Evolutionary conservation across 305 asterid species (phyloP), one percentile per base, ranked within the genome.

Genomic region (Striga hermonthica): DNA sequence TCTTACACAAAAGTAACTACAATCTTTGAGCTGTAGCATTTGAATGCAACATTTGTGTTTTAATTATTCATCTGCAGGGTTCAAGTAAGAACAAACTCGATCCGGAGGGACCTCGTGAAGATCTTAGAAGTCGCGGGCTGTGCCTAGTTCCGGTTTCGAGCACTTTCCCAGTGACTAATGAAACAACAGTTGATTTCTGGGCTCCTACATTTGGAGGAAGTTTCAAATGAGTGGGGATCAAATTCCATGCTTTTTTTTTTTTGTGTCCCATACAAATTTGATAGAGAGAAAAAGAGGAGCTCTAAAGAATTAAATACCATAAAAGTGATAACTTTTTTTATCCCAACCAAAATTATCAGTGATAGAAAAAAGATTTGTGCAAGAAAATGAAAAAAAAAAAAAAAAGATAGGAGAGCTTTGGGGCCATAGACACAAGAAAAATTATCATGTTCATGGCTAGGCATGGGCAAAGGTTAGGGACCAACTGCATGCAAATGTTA

Each of bases 101-200:
- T 80, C 72, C 53, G 28, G 94, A 85, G 38, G 86, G 76, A 45
- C 63, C 67, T 1, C 59, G 78, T 1, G 90, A 84, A 75, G 95
- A 91, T 76, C 97, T 91, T 4, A 78, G 84, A 73, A 87, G 86
- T 71, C 83, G 92, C 72, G 98, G 98, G 54, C 76, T 91, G 65
- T 91, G 98, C 68, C 64, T 91, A 41, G 95, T 89, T 36, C 98
- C 98, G 3, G 79, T 91, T 38, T 86, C 98, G 3, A 91, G 95
- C 84, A 91, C 95, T 6, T 91, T 89, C 63, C 95, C 98, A 0
- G 84, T 89, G 55, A 78, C 92, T n/a, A 89, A 87, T 9, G 98
- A 91, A 22, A 80, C 96, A 0, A 72, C 90, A 5, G 87, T 75
- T 36, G 96, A 91, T 76, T 87, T 85, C 67, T 91, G 98, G 98